Base-by-base conservation (phyloP, 805 yeast species). In the Ogataea henricii region DNA sequence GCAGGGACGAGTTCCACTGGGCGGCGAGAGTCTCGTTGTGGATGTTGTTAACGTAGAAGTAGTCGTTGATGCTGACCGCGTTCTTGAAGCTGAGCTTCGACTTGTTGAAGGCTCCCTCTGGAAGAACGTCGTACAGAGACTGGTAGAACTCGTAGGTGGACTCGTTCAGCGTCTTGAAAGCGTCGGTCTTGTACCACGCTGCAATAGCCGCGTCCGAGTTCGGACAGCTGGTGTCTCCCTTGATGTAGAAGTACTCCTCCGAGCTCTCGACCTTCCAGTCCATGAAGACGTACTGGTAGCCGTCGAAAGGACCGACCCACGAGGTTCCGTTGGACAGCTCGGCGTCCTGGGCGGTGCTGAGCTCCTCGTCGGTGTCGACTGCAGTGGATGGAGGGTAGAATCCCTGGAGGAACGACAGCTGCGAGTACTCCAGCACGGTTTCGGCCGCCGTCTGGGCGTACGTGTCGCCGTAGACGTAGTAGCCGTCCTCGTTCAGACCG, bases 281-380 rank as follows among this genome's bases (percentile, higher is more conserved):
- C 56, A 69, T 63, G 48, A 65, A 63, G 12, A 73, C 77, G 48
- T 75, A 76, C 59, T 76, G 81, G 58, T 74, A 74, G 9, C 78
- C 78, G 44, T 62, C 62, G 26, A 71, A 57, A 4, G 79, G 78
- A 39, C 66, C 65, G 30, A 57, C 63, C 20, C 68, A 60, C 9
- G 57, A 52, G 17, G 75, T 54, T 18, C 79, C 79, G 52, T 76
- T 74, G 27, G 70, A 45, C 36, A 70, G 53, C 36, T 51, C 62
- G n/a, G 76, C 60, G 46, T 73, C 54, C 14, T 62, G 55, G 9
- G 40, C 48, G 23, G 53, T 65, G 21, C 59, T 59, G 38, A 64
- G 52, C 13, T 54, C 47, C 17, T 45, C 53, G 38, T 58, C 58
- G 6, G 60, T 49, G 40, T 62, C 57, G 22, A 65, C 64, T 13